phyloP scores from a whole-genome alignment of 352 stramenopile genomes.

The Thraustochytrium striatum region DNA sequence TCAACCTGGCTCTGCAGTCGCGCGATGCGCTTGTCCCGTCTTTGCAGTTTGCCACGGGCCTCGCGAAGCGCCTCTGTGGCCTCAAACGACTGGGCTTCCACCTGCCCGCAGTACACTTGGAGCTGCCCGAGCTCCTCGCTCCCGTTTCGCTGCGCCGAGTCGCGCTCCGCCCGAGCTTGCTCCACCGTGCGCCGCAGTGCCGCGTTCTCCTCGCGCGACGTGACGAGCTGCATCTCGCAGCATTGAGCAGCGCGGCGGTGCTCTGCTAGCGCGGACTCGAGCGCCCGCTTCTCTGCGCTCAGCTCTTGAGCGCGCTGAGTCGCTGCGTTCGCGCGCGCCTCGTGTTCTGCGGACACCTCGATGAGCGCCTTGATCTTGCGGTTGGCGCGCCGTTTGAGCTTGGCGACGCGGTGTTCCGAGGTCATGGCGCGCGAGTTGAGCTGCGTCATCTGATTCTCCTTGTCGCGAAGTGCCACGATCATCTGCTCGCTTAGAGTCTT shows the following conservation, averaged over 20 bases:
- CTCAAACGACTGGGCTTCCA: too few species aligned
- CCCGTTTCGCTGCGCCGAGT: too few species aligned
- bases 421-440: neutral
- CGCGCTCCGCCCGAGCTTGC: too few species aligned
- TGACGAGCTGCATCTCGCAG: conserved; percentile 42
- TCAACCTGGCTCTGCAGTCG: too few species aligned
- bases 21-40: too few species aligned
- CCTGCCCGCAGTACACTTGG: too few species aligned
- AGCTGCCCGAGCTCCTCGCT: too few species aligned
- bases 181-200: conserved; percentile 4
- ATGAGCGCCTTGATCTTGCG: conserved; percentile 31
- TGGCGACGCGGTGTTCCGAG: neutral
- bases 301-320: neutral
- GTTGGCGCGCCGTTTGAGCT: conserved; percentile 34
- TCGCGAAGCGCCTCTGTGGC: too few species aligned
- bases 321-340: neutral
- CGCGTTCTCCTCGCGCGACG: conserved; percentile 17
- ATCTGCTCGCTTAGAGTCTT: conserved; percentile 22
- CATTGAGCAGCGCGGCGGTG: conserved; percentile 8
- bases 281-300: neutral
- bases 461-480: conserved; percentile 5
- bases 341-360: too few species aligned
- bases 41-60: too few species aligned
- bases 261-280: neutral
- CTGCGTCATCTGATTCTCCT: conserved; percentile 17